Percentiles rank a stretch among this genome's conserved stretches.
Conservation (phyloP, 2,329 filamentous ascomycete species). For the Cryphonectria nitschkei region DNA sequence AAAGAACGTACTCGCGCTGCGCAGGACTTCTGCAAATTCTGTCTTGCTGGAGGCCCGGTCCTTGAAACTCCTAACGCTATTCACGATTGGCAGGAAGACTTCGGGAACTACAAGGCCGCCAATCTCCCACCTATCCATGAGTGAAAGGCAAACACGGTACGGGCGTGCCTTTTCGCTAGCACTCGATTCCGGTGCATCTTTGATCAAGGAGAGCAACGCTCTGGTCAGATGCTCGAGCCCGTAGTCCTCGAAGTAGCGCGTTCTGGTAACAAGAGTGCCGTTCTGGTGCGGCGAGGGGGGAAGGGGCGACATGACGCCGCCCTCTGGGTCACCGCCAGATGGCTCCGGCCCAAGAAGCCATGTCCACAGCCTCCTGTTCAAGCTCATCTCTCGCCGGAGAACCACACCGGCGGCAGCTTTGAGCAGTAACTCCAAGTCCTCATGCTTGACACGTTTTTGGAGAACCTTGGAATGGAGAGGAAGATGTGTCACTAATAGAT, state of each 20-base stretch:
- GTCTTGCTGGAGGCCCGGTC: conserved; percentile 63
- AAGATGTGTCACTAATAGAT: conserved; percentile 87
- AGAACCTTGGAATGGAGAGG: conserved; percentile 83
- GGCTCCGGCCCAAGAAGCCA: conserved; percentile 89
- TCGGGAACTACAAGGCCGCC: conserved; percentile 86
- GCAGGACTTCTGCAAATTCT: conserved; percentile 83
- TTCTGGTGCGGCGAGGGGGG: conserved; percentile 48
- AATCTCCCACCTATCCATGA: conserved; percentile 99
- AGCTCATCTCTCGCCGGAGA: conserved; percentile 88
- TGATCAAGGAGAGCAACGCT: conserved; percentile 75
- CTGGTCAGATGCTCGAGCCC: conserved; percentile 75
- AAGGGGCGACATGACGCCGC: conserved; percentile 48
- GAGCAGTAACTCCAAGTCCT: conserved; percentile 81
- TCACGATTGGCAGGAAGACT: conserved; percentile 84
- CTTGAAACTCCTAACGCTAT: conserved; percentile 78
- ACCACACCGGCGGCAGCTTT: conserved; percentile 87
- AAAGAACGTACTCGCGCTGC: conserved; percentile 94
- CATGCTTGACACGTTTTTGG: conserved; percentile 71
- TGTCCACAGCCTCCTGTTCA: conserved; percentile 92
- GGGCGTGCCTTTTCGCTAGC: conserved; percentile 77
- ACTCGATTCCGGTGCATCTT: conserved; percentile 50
- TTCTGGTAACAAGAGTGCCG: conserved; percentile 58
- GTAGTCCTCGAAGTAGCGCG: conserved; percentile 81
- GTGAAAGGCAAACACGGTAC: conserved; percentile 87
- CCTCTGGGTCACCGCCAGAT: conserved; percentile 51